Percentiles rank a stretch among this genome's conserved stretches.
Conservation (phyloP, 1,284 basidiomycete genomes). For the Coniferiporia weirii region DNA sequence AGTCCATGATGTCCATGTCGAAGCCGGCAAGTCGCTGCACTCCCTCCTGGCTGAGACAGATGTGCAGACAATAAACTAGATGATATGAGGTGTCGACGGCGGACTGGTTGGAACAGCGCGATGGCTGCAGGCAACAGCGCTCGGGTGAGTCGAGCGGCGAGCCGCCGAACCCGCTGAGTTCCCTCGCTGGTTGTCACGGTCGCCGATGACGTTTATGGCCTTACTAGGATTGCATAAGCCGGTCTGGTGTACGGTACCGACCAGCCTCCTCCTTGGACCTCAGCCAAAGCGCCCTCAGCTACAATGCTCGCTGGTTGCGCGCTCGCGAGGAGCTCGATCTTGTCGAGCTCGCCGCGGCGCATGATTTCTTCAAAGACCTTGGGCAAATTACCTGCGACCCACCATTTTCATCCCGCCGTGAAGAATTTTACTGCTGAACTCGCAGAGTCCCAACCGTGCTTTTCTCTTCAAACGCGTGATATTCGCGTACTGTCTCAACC, state of each 20-base stretch:
- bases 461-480: conserved; percentile 16
- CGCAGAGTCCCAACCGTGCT: conserved; percentile 19
- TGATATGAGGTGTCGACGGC: not conserved
- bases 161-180: no score
- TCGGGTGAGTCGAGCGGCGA: no score
- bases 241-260: no score
- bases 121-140: conserved; percentile 1
- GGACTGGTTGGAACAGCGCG: not conserved
- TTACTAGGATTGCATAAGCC: not conserved
- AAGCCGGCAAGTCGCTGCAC: not conserved
- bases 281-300: not conserved
- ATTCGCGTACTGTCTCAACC: conserved; percentile 16
- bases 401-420: conserved; percentile 10
- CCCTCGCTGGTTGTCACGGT: not conserved
- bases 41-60: no score
- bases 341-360: conserved; percentile 14
- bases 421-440: conserved; percentile 15
- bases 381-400: conserved; percentile 8
- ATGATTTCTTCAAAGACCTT: conserved; percentile 6
- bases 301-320: not conserved
- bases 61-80: no score
- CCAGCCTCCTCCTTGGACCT: not conserved
- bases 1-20: conserved; percentile 14
- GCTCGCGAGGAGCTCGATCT: conserved; percentile 4
- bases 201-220: conserved; percentile 1